These are phyloP conservation scores for Boletus speciosus DNA, from an alignment of 768 basidiomycete genomes.

Conservation along the genomic window DNA sequence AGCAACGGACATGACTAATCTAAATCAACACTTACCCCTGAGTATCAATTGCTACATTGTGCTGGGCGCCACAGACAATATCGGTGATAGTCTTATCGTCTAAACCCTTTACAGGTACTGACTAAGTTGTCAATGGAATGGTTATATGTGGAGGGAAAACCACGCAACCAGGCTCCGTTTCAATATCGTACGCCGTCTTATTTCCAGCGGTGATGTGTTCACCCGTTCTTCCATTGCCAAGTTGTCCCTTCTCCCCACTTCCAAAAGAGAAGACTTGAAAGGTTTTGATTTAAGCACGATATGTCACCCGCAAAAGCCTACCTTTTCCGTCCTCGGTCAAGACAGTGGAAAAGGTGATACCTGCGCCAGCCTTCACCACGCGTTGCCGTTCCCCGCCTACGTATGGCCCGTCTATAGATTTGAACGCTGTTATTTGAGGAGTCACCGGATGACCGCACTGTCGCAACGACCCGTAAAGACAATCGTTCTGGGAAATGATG, in stretches of 20 bases:
- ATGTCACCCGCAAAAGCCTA: constrained; percentile 25
- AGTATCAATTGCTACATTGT: constrained; percentile 75
- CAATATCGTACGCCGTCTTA: constrained; percentile 79
- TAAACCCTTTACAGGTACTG: constrained; percentile 74
- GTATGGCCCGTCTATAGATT: constrained; percentile 55
- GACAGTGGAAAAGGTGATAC: constrained; percentile 79
- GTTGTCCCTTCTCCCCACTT: constrained; percentile 87
- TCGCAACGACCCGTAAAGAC: neutral
- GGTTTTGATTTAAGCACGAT: neutral
- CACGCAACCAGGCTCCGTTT: constrained; percentile 60
- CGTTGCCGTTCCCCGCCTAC: constrained; percentile 58
- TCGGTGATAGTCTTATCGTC: constrained; percentile 74
- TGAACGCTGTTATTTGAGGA: constrained; percentile 67
- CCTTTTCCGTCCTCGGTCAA: constrained; percentile 82
- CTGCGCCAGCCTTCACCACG: constrained; percentile 73
- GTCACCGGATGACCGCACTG: constrained; percentile 71
- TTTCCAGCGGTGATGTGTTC: constrained; percentile 85
- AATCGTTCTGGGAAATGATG: neutral
- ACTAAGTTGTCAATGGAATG: constrained; percentile 6
- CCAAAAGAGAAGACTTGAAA: constrained; percentile 80
- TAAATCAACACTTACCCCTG: constrained; percentile 50
- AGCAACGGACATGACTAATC: constrained; percentile 1
- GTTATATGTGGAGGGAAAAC: neutral
- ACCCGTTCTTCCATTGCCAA: constrained; percentile 92
- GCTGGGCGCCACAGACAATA: constrained; percentile 85